Evolutionary conservation across 768 basidiomycete species (phyloP), one percentile per base, ranked within the genome.

Genomic region (Suillus fuscotomentosus): DNA sequence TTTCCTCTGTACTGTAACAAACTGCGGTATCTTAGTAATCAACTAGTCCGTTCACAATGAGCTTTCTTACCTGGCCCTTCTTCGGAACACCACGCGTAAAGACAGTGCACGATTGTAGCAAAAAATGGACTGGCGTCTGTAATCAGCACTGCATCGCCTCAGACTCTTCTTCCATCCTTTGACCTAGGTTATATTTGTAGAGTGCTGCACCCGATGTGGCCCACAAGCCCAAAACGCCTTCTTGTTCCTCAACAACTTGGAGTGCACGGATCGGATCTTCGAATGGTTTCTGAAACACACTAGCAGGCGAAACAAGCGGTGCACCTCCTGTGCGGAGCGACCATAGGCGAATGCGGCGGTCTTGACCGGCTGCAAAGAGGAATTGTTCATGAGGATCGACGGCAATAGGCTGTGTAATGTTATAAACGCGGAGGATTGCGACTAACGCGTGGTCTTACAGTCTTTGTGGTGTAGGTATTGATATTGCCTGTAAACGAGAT

Each of bases 281-380:
- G 80, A 85, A 63, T 62, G 63, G 20, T 68, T 62, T 15, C 63
- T 68, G 61, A 82, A 81, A 48, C 79, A 42, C 57, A 27, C 54
- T 62, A 11, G 36, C 27, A 57, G 47, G 48, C 24, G 71, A 54
- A 63, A 72, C 42, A 45, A 77, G 69, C 24, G 71, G 66, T 14
- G 64, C 65, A 27, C 75, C 75, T 5, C 89, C 90, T 9, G 82
- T 83, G 17, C 74, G 79, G 10, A 92, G 72, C 13, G 89, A 89
- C 91, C 91, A 93, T 3, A 82, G 83, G 27, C 89, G 85, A 64
- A 92, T 82, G 39, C 80, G 81, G 50, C 76, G 67, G 73, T 94
- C 91, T 66, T 86, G 82, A 11, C 90, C 90, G 0, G 88, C 88
- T 10, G 88, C 87, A 64, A 90, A 90, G 20, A 94, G 70, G 59